phyloP scores from a whole-genome alignment of 1,139 yeast genomes.

The Saccharomyces pastorianus region DNA sequence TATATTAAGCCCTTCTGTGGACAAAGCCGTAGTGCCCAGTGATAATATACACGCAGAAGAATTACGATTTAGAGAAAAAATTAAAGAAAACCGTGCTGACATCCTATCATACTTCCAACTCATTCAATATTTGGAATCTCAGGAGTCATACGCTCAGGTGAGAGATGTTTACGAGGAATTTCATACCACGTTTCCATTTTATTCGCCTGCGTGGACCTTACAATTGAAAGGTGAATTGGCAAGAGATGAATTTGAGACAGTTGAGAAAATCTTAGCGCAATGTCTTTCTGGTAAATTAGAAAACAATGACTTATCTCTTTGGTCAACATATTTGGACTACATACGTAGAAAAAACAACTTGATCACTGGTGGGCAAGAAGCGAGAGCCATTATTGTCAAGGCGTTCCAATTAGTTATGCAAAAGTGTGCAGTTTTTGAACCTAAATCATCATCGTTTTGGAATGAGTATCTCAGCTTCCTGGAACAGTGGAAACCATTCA shows the following conservation, averaged over 20 bases:
- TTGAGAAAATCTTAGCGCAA: conserved; percentile 24
- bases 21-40: conserved; percentile 1
- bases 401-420: conserved; percentile 81
- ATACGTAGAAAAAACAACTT: conserved; percentile 74
- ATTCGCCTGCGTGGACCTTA: conserved; percentile 62
- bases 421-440: conserved; percentile 66
- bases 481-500: conserved; percentile 67
- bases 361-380: conserved; percentile 77
- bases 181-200: conserved; percentile 54
- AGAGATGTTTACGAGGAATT: conserved; percentile 54
- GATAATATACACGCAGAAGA: conserved; percentile 9
- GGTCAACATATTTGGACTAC: conserved; percentile 68
- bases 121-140: conserved; percentile 45
- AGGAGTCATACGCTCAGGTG: conserved; percentile 58
- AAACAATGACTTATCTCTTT: conserved; percentile 39
- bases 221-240: conserved; percentile 64
- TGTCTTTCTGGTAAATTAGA: conserved; percentile 27
- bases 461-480: conserved; percentile 74
- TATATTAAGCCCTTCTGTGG: background rate
- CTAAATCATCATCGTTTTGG: conserved; percentile 69
- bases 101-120: conserved; percentile 50
- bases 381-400: conserved; percentile 64
- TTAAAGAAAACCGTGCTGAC: conserved; percentile 44
- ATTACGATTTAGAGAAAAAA: conserved; percentile 33
- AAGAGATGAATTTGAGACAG: conserved; percentile 61